These are phyloP conservation scores for Kluyveromyces aestuarii DNA, from an alignment of 805 yeast genomes.

Conservation along the genomic window DNA sequence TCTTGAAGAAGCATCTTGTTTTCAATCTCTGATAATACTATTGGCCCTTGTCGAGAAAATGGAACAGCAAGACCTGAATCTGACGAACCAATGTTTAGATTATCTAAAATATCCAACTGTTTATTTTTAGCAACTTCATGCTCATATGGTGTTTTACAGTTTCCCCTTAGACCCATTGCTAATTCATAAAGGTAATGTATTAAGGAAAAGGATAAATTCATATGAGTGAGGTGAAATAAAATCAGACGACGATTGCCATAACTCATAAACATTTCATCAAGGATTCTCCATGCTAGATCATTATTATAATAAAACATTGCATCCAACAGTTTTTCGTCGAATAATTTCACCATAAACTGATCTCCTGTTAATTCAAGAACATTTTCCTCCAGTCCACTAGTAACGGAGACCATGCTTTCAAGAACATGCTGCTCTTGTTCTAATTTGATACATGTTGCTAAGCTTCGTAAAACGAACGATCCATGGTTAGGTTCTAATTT, in stretches of 20 bases:
- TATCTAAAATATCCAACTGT: constrained; percentile 1
- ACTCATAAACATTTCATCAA: constrained; percentile 68
- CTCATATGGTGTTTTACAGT: constrained; percentile 7
- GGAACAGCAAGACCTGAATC: constrained; percentile 7
- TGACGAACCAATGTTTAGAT: neutral
- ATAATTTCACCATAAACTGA: constrained; percentile 39
- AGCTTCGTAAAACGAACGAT: constrained; percentile 24
- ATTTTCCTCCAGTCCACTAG: constrained; percentile 10
- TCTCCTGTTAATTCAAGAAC: constrained; percentile 35
- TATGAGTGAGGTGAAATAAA: constrained; percentile 61
- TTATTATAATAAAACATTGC: constrained; percentile 43
- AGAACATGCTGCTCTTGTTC: constrained; percentile 31
- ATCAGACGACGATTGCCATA: constrained; percentile 52
- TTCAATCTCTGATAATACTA: constrained; percentile 50
- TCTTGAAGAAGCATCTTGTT: constrained; percentile 61
- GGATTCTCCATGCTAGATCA: constrained; percentile 41
- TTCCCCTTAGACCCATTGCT: constrained; percentile 48
- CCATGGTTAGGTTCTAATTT: constrained; percentile 13
- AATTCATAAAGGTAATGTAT: constrained; percentile 59
- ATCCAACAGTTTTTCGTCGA: constrained; percentile 39
- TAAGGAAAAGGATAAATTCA: constrained; percentile 44
- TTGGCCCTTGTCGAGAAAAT: constrained; percentile 49
- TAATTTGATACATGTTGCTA: constrained; percentile 44
- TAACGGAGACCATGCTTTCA: constrained; percentile 7
- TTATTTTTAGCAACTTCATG: constrained; percentile 6